Evolutionary conservation across 305 asterid genomes (phyloP), one percentile per base, ranked within the genome.

Genomic region (Fraxinus sp.): DNA sequence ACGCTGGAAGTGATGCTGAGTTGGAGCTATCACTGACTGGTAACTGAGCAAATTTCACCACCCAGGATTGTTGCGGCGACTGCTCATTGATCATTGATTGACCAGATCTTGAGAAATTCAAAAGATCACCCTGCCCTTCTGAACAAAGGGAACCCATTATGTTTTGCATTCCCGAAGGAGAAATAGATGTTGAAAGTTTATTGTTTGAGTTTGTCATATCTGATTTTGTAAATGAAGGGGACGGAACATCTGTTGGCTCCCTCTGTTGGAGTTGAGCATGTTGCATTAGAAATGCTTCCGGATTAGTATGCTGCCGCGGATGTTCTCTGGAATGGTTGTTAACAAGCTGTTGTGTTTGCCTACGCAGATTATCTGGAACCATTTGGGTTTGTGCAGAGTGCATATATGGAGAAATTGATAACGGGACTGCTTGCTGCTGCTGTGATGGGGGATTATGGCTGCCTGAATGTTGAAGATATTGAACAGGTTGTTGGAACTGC

Each of bases 401-500:
- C 82, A 86, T 77, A 36, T 81, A 91, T 26, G 90, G 83, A 30
- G 91, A 66, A 26, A 85, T 85, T 0, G 88, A 64, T 24, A 84
- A 79, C 84, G 84, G 89, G 75, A 84, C 71, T 13, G 66, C 66
- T 78, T 85, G 88, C 82, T 91, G 95, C 82, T 88, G 97, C 74
- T 87, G 94, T 62, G 88, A 64, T 33, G 80, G 55, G 30, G 90
- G 82, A 88, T 84, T 94, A 52, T 90, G 89, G 86, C 85, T 83
- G 78, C 91, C 87, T 3, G 93, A 71, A n/a, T 88, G 93, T 74
- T 91, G 94, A 81, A 91, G 88, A 80, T 91, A 92, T 57, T 91
- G 90, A 74, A 87, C 84, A 11, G 95, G 92, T 81, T 92, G 97
- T 89, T 95, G 97, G 83, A 92, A 89, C 85, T 92, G 95, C 91